Evolutionary conservation across 345 rosid genomes (phyloP).

Genomic region (Eucalyptus regnans): DNA sequence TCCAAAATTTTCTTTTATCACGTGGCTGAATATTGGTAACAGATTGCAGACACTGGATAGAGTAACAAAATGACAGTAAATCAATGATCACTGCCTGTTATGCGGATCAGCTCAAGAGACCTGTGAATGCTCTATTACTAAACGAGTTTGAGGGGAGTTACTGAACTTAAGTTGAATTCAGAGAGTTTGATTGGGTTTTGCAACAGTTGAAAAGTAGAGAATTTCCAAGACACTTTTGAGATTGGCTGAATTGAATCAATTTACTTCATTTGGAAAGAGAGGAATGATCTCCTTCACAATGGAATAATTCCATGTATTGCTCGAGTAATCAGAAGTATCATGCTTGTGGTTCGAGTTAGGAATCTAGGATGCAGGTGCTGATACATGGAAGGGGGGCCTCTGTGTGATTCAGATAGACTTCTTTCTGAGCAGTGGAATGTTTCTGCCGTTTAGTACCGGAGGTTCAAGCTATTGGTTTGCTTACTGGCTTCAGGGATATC

Average conservation of each 20-base stretch:
- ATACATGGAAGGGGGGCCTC: not conserved
- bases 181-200: not conserved
- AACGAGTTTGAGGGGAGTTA: not conserved
- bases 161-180: not conserved
- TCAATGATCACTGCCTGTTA: not conserved
- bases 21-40: accelerated
- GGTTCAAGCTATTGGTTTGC: no score
- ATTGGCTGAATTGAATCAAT: not conserved
- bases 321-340: not conserved
- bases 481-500: no score
- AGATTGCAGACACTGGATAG: not conserved
- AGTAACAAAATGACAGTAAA: not conserved
- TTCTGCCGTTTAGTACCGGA: no score
- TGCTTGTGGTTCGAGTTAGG: not conserved
- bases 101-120: not conserved
- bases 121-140: not conserved
- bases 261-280: not conserved
- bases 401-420: not conserved
- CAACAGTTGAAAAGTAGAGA: not conserved
- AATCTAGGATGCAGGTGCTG: not conserved
- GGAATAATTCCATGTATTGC: not conserved
- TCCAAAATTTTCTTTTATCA: not conserved
- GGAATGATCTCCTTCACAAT: not conserved
- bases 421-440: not conserved
- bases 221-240: not conserved